phyloP scores from a whole-genome alignment of 371 early-diverging fungal genomes.

The Encephalitozoon intestinalis region DNA sequence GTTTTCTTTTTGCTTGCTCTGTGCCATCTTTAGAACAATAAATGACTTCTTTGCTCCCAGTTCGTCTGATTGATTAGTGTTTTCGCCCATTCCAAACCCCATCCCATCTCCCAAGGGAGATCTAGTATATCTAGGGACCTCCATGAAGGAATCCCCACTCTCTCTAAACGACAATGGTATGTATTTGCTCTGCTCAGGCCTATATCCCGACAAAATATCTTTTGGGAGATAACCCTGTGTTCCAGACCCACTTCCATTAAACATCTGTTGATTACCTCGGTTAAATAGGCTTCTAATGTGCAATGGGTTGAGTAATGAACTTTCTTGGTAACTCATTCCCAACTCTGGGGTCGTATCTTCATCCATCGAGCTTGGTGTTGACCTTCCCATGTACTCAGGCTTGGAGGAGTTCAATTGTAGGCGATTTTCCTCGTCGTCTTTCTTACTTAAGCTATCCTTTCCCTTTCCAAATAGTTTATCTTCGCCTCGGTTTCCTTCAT shows the following conservation, averaged over 20 bases:
- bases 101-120: not conserved
- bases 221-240: not conserved
- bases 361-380: not conserved
- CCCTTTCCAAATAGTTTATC: not conserved
- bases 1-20: slow-evolving; percentile 4
- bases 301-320: not conserved
- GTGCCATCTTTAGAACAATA: not conserved
- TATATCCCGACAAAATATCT: not conserved
- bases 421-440: not conserved
- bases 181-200: not conserved
- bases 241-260: not conserved
- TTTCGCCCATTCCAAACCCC: not conserved
- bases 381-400: not conserved
- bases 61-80: not conserved
- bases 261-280: not conserved
- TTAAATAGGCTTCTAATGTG: not conserved
- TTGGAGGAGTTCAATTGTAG: not conserved
- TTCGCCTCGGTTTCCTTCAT: not conserved
- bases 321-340: not conserved
- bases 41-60: not conserved
- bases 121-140: not conserved
- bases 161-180: not conserved
- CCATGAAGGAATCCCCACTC: not conserved
- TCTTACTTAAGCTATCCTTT: not conserved
- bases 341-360: not conserved